phyloP scores from a whole-genome alignment of 2,329 filamentous ascomycete species.

The Phialophora expanda region DNA sequence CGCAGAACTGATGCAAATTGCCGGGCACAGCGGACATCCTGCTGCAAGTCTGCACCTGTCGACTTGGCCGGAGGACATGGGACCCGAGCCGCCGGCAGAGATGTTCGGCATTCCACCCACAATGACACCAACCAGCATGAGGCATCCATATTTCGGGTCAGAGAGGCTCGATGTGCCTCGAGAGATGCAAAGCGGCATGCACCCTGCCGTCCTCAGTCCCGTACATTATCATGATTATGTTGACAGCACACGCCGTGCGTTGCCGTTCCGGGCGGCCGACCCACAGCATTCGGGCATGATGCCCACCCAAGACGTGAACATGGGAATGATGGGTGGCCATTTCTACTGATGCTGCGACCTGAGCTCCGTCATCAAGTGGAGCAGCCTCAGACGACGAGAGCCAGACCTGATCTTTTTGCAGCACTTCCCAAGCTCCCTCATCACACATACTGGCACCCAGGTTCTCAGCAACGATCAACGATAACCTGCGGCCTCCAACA shows the following conservation, averaged over 20 bases:
- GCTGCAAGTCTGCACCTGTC: slow-evolving; percentile 4
- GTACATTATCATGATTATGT: slow-evolving; percentile 25
- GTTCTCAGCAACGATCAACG: background rate
- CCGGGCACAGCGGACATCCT: slow-evolving; percentile 15
- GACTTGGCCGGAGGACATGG: slow-evolving; percentile 30
- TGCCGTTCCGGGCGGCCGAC: slow-evolving; percentile 19
- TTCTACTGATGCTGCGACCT: slow-evolving; percentile 16
- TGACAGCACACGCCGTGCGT: slow-evolving; percentile 11
- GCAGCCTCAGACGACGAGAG: background rate
- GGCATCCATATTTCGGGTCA: slow-evolving; percentile 19
- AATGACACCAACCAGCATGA: slow-evolving; percentile 18
- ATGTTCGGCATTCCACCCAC: slow-evolving; percentile 27
- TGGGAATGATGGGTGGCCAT: slow-evolving; percentile 20
- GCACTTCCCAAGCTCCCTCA: background rate
- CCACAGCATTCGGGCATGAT: slow-evolving; percentile 13
- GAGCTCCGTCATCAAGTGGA: background rate
- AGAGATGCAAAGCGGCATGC: slow-evolving; percentile 15
- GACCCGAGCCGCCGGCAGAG: slow-evolving; percentile 22
- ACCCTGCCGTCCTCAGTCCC: slow-evolving; percentile 20
- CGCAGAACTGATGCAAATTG: slow-evolving; percentile 23
- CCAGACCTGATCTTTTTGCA: background rate
- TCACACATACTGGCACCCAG: background rate
- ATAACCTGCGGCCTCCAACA: background rate
- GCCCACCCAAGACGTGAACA: slow-evolving; percentile 16
- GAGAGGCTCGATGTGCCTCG: slow-evolving; percentile 21